Evolutionary conservation across 306 rosid species (phyloP), one percentile per base, ranked within the genome.

Genomic region (Glycine latifolia): DNA sequence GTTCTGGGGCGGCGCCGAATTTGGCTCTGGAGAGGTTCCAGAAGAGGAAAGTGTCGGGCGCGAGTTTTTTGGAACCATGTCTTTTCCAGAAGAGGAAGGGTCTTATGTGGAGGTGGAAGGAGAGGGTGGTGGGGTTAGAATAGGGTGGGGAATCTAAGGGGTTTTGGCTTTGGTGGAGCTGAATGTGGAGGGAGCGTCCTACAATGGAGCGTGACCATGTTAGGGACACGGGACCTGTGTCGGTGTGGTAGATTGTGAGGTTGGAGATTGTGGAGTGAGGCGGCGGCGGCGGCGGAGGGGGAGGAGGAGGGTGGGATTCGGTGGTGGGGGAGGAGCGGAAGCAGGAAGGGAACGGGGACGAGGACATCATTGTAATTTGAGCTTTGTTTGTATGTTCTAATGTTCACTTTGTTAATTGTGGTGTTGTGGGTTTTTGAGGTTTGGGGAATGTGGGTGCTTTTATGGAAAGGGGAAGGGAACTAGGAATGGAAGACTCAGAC

Each of bases 121-220:
- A 76, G 10, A 52, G 76, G 35, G 7, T 39, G 44, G 6, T 3
- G 44, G 44, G 44, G 31, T 26, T 26, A 26, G 31, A 2, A 15
- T 82, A 86, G 3, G 89, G 73, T 6, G 39, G 76, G 35, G 99
- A 89, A 72, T 90, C 88, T 31, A 90, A 89, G 5, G 92, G 85
- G 41, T 84, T 87, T 26, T 26, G 31, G 31, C 2, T 26, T 54
- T 82, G 85, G 20, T 87, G 90, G 54, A 91, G 89, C 49, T 86
- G 81, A 54, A 95, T 81, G 77, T 89, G 96, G 82, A 95, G 96
- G 44, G 98, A 91, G 49, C 95, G 98, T n/a, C 97, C 92, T 0
- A 95, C 71, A 65, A 93, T 85, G 80, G 98, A 89, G 72, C 97
- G 97, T 1, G 98, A 93, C 99, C 99, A 95, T 0, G 98, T 91